Percentiles rank a stretch among this genome's conserved stretches.
These are phyloP conservation scores for Trametes cinnabarina DNA, from an alignment of 768 basidiomycete genomes.

Conservation along the genomic window DNA sequence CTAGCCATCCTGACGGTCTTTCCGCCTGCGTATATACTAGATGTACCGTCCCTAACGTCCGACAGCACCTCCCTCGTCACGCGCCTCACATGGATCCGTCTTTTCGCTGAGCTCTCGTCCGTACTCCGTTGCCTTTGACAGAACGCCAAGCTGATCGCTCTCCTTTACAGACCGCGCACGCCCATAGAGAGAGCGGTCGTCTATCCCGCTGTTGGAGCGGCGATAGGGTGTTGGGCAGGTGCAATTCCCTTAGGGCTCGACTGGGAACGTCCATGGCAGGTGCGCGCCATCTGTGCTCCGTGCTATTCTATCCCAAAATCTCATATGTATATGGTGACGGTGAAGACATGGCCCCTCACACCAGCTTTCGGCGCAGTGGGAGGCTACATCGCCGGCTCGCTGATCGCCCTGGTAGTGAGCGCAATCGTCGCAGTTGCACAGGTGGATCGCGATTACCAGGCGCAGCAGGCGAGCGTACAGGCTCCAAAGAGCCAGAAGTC, in stretches of 20 bases:
- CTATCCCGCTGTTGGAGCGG: conserved; percentile 71
- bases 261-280: conserved; percentile 99
- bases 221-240: conserved; percentile 79
- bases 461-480: background rate
- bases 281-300: conserved; percentile 33
- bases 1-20: conserved; percentile 65
- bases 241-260: conserved; percentile 86
- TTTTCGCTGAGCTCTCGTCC: conserved; percentile 82
- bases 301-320: background rate
- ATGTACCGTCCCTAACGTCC: conserved; percentile 45
- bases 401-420: conserved; percentile 51
- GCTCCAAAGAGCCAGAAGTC: background rate
- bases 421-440: conserved; percentile 29
- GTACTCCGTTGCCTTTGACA: conserved; percentile 61
- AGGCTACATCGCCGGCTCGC: conserved; percentile 63
- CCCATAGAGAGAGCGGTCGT: conserved; percentile 75
- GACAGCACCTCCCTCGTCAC: conserved; percentile 47
- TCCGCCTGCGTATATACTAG: conserved; percentile 68
- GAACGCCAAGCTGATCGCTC: background rate
- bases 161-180: conserved; percentile 46
- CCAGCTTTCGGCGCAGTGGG: conserved; percentile 68
- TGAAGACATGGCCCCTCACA: conserved; percentile 79
- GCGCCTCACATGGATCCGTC: conserved; percentile 68
- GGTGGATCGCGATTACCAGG: background rate
- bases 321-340: background rate